These are phyloP conservation scores for Lobulomyces angularis DNA, from an alignment of 192 early-diverging fungal species.

Conservation along the genomic window DNA sequence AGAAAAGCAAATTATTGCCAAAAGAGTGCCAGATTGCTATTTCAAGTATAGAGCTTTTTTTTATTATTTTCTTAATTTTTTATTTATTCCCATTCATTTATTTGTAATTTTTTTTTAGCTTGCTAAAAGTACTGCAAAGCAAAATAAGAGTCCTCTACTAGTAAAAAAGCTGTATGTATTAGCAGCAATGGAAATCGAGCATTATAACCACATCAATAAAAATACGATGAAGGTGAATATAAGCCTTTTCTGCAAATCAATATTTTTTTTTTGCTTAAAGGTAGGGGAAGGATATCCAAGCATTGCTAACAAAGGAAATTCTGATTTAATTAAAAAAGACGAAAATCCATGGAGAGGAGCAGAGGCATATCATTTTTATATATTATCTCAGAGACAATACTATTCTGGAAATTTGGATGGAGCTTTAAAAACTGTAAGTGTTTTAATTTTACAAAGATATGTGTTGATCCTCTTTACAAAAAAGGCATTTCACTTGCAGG, in stretches of 20 bases:
- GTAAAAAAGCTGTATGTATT: slow-evolving; percentile 48
- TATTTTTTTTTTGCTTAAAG: no score
- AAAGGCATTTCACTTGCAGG: slow-evolving; percentile 33
- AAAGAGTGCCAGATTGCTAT: slow-evolving; percentile 32
- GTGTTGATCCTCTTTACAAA: slow-evolving; percentile 2
- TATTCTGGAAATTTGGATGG: slow-evolving; percentile 31
- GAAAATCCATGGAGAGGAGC: slow-evolving; percentile 46
- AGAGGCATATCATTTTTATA: slow-evolving; percentile 48
- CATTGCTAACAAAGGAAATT: slow-evolving; percentile 1
- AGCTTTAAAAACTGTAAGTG: slow-evolving; percentile 32
- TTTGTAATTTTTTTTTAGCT: slow-evolving; percentile 7
- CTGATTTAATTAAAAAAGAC: no score
- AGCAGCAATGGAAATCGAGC: slow-evolving; percentile 43
- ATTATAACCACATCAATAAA: slow-evolving; percentile 34
- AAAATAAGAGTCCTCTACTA: slow-evolving; percentile 20
- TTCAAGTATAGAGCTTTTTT: slow-evolving; percentile 19
- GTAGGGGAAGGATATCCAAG: slow-evolving; percentile 2
- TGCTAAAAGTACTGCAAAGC: slow-evolving; percentile 27
- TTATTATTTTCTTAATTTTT: no score
- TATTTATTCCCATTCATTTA: background rate
- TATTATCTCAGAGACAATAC: slow-evolving; percentile 41
- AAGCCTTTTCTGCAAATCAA: no score
- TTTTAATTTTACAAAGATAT: background rate
- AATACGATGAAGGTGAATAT: slow-evolving; percentile 6
- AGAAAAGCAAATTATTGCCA: slow-evolving; percentile 43